Conservation (phyloP, 768 basidiomycete genomes). For the Xerocomellus intermedius region DNA sequence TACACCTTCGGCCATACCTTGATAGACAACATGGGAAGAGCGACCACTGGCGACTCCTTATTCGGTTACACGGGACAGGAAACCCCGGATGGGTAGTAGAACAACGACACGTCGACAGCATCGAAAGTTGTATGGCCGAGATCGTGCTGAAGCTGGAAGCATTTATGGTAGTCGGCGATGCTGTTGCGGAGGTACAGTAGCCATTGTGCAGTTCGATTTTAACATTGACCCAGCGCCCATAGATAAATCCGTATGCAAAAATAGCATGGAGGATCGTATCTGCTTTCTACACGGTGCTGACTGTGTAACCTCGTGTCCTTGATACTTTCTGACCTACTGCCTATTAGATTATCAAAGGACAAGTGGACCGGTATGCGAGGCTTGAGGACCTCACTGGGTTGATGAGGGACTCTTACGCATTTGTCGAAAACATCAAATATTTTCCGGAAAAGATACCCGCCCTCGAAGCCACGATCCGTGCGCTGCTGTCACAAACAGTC, state of each 20-base stretch:
- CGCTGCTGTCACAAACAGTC: constrained; percentile 32
- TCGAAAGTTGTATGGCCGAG: constrained; percentile 19
- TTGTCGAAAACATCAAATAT: constrained; percentile 29
- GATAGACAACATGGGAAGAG: neutral
- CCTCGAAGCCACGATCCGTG: constrained; percentile 28
- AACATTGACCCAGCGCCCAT: neutral
- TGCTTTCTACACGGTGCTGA: constrained; percentile 28
- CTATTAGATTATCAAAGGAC: constrained; percentile 27
- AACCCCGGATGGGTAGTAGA: neutral
- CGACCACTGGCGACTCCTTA: constrained; percentile 20
- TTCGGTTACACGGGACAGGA: constrained; percentile 17
- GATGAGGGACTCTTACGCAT: constrained; percentile 34
- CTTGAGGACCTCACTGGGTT: constrained; percentile 26
- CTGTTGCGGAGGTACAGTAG: constrained; percentile 18
- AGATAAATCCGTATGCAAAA: constrained; percentile 28
- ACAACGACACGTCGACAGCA: neutral
- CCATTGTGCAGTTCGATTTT: neutral
- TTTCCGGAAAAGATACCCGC: constrained; percentile 28
- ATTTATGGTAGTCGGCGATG: constrained; percentile 25
- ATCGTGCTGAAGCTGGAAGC: constrained; percentile 24
- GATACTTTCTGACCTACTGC: constrained; percentile 3
- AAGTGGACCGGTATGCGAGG: constrained; percentile 26
- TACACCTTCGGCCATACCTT: constrained; percentile 15
- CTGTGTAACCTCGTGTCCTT: neutral
- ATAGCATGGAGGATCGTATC: constrained; percentile 30